A percentile compares a stretch with the other conserved stretches of the same genome.
These are phyloP conservation scores for Curvularia verruculosa DNA, from an alignment of 2,329 filamentous ascomycete genomes.

Conservation along the genomic window DNA sequence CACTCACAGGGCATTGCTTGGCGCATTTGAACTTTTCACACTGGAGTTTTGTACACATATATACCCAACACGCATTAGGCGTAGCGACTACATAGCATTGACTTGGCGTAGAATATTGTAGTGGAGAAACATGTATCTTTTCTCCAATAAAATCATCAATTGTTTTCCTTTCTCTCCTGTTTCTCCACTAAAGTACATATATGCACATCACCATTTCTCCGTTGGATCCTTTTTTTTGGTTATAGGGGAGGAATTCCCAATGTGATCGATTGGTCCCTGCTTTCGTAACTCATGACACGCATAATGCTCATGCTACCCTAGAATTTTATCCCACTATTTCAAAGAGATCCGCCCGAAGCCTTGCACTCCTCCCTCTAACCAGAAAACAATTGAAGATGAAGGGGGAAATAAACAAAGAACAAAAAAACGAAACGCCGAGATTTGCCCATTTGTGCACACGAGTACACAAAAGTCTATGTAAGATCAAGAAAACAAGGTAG, in stretches of 20 bases:
- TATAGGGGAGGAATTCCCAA: conserved; percentile 48
- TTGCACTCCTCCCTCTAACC: not conserved
- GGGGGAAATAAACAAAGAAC: not conserved
- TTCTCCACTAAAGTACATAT: not conserved
- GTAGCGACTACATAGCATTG: not conserved
- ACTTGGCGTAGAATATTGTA: not conserved
- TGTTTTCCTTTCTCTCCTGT: not conserved
- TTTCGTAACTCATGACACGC: conserved; percentile 37
- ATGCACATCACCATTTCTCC: not conserved
- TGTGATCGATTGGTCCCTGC: conserved; percentile 40
- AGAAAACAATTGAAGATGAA: not conserved
- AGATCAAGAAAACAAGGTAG: conserved; percentile 3
- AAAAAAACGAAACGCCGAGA: conserved; percentile 20
- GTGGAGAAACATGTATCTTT: not conserved
- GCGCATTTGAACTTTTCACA: not conserved
- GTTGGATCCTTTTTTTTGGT: conserved; percentile 12
- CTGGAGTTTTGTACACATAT: not conserved
- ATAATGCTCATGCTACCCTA: conserved; percentile 41
- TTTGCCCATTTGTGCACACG: conserved; percentile 9
- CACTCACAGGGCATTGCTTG: not conserved
- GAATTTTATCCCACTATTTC: conserved; percentile 26
- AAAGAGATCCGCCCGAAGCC: conserved; percentile 5
- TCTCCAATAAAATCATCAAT: not conserved
- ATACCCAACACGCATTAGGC: not conserved
- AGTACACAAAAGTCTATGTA: conserved; percentile 24